Conservation (phyloP, 805 yeast species). For the Pichia thaimueangensis region DNA sequence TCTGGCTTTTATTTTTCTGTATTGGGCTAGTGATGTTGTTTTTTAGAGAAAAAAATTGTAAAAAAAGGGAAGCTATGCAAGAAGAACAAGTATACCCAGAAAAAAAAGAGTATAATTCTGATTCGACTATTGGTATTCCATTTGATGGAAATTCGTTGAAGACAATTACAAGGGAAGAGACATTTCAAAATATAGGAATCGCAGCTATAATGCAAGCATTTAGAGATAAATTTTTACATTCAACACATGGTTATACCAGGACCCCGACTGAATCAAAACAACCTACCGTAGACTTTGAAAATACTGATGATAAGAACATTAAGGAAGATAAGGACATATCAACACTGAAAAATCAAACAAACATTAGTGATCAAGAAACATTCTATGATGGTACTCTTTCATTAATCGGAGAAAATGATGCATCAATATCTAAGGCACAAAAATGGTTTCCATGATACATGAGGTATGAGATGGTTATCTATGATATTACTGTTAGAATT, state of each 20-base stretch:
- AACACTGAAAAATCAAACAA: background rate
- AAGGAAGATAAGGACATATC: background rate
- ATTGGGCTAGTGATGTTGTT: conserved; percentile 16
- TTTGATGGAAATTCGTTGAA: conserved; percentile 8
- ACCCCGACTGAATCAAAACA: conserved; percentile 11
- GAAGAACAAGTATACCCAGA: too few relatives aligned
- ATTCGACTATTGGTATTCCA: conserved; percentile 13
- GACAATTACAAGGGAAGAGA: too few relatives aligned
- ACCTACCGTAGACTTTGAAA: too few relatives aligned
- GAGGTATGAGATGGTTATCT: too few relatives aligned
- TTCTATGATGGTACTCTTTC: conserved; percentile 5
- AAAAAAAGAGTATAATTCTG: background rate
- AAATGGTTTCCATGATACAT: conserved; percentile 7
- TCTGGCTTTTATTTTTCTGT: conserved; percentile 43
- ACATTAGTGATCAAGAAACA: background rate
- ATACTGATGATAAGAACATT: background rate
- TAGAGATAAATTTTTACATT: conserved; percentile 7
- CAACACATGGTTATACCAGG: background rate
- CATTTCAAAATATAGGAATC: too few relatives aligned
- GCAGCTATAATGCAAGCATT: conserved; percentile 6
- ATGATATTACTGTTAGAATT: background rate
- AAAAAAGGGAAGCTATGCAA: background rate
- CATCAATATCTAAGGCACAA: conserved; percentile 4
- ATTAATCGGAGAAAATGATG: conserved; percentile 4
- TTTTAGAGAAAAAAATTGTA: conserved; percentile 7